Base-by-base conservation (phyloP, 2,329 filamentous ascomycete genomes). In the Colletotrichum agaves region DNA sequence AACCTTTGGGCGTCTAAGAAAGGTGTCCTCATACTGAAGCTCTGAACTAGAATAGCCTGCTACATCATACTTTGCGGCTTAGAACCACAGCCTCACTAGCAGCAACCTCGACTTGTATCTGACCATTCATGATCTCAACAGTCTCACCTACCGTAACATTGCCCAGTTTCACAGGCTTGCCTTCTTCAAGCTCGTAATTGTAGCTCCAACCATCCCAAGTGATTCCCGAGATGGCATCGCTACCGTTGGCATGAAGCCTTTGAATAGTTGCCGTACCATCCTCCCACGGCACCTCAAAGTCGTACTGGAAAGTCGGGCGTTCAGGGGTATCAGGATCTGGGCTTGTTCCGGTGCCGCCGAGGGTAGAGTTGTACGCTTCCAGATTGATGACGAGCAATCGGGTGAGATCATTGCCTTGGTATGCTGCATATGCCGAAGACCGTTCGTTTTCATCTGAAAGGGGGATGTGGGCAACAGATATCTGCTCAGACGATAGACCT, bases 161-260 rank as follows among this genome's bases (percentile, higher is more conserved):
- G 0, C 68, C 63, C 75, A 90, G 71, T 63, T 81, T 74, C 37
- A 88, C 85, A 2, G 88, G 86, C 73, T 74, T 77, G 0, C 88
- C 88, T 4, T 79, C 71, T 11, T 84, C 81, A 56, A 90, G 76
- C 75, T 90, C 88, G 65, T 84, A 84, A 72, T 90, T 87, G 70
- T 88, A 91, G 69, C 85, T 90, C 73, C 79, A 82, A 1, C 87
- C 88, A 74, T 90, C 86, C 78, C 84, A 90, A 0, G 86, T 85
- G 47, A 90, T 84, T 0, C 88, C 88, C 0, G 84, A 85, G 21
- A 89, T 83, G 8, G 88, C 88, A 76, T 91, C 87, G 69, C 86
- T 90, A 0, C 89, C 88, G 74, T 89, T 90, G 2, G 89, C 88
- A 55, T 80, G 74, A 35, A 91, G 75, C 27, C 87, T 77, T 72